phyloP scores from a whole-genome alignment of 2,329 filamentous ascomycete species.

The Gaeumannomyces tritici region DNA sequence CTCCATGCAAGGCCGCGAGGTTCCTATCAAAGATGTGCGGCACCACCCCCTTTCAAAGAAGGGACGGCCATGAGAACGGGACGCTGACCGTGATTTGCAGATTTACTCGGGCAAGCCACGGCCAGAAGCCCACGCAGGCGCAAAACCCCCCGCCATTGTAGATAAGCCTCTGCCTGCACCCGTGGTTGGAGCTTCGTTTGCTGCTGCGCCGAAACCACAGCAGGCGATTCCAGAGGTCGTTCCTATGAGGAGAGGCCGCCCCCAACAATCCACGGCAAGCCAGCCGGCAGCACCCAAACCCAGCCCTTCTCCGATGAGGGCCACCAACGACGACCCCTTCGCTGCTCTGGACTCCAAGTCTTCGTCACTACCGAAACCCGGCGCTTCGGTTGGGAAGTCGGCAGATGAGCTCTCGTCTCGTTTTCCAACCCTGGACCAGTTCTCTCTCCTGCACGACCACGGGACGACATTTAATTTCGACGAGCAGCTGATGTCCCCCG shows the following conservation, averaged over 20 bases:
- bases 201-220: conserved; percentile 61
- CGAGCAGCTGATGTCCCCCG: conserved; percentile 31
- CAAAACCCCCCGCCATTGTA: conserved; percentile 37
- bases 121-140: conserved; percentile 45
- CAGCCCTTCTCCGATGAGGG: conserved; percentile 60
- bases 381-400: conserved; percentile 30
- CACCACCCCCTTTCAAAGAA: not conserved
- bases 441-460: conserved; percentile 78
- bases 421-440: conserved; percentile 89
- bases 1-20: conserved; percentile 75
- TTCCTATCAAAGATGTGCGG: conserved; percentile 76
- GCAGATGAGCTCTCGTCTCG: conserved; percentile 74
- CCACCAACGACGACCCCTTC: conserved; percentile 73
- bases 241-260: conserved; percentile 81
- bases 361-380: not conserved
- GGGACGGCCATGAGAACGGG: too few species aligned
- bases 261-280: conserved; percentile 24
- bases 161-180: conserved; percentile 46
- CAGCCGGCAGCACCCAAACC: conserved; percentile 32
- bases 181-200: conserved; percentile 71
- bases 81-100: conserved; percentile 26
- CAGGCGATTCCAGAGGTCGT: conserved; percentile 77
- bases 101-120: conserved; percentile 60
- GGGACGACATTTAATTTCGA: conserved; percentile 81
- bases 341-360: conserved; percentile 71